Base-by-base conservation (phyloP, 163 green algal genomes). In the Prototheca stagnorum region DNA sequence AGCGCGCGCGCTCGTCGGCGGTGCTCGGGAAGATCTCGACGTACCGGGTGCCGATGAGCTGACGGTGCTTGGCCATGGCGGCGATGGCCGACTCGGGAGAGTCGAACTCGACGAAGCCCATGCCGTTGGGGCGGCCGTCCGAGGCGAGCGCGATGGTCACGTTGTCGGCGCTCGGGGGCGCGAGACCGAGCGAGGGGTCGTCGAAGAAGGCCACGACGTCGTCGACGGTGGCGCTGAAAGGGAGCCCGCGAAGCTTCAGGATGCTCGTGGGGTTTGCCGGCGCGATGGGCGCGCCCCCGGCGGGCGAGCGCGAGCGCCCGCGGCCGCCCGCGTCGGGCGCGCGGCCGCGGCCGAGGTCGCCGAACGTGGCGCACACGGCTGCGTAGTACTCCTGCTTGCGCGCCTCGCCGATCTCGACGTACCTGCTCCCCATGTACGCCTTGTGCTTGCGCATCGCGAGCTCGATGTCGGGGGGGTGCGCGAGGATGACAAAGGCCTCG, bases 241-340 rank as follows among this genome's bases (percentile, higher is more conserved):
- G 85, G 53, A 95, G 62, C 3, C 85, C 85, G 8, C 85, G 65
- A 55, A 95, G 67, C 66, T 85, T 90, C 28, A 95, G 64, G 35
- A 89, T 49, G 49, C 73, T 52, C 23, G 49, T 40, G 20, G 27
- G 20, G 28, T 25, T 15, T 16, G 33, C 6, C 21, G 46, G 7
- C 12, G 20, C 11, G 16, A 8, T 5, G 5, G 20, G 7, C 24
- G 15, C 22, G 39, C 14, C 14, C 44, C 31, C 53, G 39, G 53
- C 49, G 21, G 46, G 49, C 7, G 39, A 62, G 15, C 34, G 47
- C 23, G 9, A 42, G 28, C 28, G 29, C 36, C 16, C 35, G 29
- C 39, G 39, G 26, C 22, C 54, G n/a, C 41, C 29, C n/a, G 9
- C 26, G 17, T 22, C 23, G n/a, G n/a, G n/a, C n/a, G n/a, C n/a